phyloP scores from a whole-genome alignment of 2,329 filamentous ascomycete genomes.

The Didymella exigua region DNA sequence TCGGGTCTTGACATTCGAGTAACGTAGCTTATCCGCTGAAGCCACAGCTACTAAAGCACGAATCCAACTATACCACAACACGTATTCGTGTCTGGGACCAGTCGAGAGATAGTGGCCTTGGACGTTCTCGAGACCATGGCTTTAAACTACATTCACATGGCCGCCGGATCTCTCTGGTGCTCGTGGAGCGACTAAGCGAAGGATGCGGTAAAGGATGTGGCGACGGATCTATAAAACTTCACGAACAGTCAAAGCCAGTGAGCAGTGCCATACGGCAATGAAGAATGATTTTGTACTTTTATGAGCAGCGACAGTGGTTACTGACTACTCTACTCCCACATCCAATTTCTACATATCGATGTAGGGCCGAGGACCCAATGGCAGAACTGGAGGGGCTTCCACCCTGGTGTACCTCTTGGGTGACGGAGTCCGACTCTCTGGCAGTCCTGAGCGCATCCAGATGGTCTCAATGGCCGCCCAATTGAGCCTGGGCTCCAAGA shows the following conservation, averaged over 20 bases:
- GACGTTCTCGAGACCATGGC: not conserved
- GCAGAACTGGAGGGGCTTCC: not conserved
- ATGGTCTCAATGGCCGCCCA: not conserved
- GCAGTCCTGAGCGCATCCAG: not conserved
- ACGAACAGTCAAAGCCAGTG: not conserved
- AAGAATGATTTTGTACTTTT: slow-evolving; percentile 20
- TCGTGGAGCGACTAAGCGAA: slow-evolving; percentile 10
- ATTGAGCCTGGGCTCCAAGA: slow-evolving; percentile 10
- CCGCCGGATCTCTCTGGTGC: not conserved
- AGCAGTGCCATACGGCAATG: not conserved
- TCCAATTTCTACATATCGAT: not conserved
- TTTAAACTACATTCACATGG: not conserved
- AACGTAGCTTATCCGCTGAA: not conserved
- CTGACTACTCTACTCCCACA: not conserved
- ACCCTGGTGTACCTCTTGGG: not conserved
- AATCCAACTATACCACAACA: not conserved
- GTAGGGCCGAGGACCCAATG: not conserved
- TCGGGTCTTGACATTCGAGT: slow-evolving; percentile 1
- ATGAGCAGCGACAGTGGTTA: not conserved
- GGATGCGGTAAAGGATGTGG: slow-evolving; percentile 5
- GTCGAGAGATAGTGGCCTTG: not conserved
- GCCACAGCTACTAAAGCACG: not conserved
- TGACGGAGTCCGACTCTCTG: not conserved
- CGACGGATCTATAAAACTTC: not conserved
- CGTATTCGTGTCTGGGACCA: not conserved